phyloP scores from a whole-genome alignment of 2,329 filamentous ascomycete species.

The Trichoderma gracile region DNA sequence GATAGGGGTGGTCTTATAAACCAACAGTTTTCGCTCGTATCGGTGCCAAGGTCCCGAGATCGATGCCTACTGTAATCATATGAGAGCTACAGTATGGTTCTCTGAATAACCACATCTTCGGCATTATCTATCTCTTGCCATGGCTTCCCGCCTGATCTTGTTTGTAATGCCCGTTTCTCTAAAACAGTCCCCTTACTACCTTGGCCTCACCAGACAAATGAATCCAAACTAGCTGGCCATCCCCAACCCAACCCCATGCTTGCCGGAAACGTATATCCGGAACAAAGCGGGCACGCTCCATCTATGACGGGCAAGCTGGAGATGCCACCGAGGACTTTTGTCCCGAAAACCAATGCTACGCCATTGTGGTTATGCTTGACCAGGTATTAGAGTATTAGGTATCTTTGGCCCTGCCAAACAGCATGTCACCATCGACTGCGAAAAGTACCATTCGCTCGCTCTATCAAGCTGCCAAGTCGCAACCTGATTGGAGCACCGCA shows the following conservation, averaged over 20 bases:
- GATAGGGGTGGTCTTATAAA: no score
- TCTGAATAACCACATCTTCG: no score
- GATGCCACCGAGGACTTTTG: conserved; percentile 3
- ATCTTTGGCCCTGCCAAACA: background rate
- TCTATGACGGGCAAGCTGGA: background rate
- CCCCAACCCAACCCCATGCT: background rate
- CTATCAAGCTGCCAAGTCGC: conserved; percentile 10
- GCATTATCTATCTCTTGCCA: no score
- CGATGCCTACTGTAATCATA: no score
- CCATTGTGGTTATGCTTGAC: conserved; percentile 3
- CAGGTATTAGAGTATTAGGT: no score
- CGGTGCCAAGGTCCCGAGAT: no score
- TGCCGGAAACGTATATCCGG: conserved; percentile 4
- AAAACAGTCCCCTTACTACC: background rate
- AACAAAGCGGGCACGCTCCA: background rate
- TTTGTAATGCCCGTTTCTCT: no score
- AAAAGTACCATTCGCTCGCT: background rate
- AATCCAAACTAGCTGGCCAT: background rate
- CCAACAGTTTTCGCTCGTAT: no score
- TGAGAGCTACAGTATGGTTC: no score
- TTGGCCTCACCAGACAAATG: background rate
- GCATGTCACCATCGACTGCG: background rate
- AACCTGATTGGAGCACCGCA: background rate
- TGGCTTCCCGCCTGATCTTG: no score
- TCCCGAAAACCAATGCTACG: background rate